Base-by-base conservation (phyloP, 2,329 filamentous ascomycete species). In the Mariannaea sp. region DNA sequence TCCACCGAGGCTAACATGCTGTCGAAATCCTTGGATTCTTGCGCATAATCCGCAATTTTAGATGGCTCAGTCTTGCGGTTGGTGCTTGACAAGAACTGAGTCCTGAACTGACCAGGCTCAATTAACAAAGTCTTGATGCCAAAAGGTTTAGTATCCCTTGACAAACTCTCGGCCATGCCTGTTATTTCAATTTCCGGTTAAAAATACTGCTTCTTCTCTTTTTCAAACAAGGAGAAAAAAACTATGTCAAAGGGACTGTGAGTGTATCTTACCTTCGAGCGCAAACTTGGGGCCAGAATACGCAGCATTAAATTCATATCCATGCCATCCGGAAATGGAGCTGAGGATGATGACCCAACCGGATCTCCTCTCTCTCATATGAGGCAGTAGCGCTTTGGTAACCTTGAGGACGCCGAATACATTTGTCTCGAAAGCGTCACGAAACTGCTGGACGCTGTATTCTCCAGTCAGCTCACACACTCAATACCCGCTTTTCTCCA, bases 21-120 rank as follows among this genome's bases (percentile, higher is more conserved):
- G n/a, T n/a, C n/a, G n/a, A n/a, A n/a, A n/a, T n/a, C 32, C 6
- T 16, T n/a, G 14, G 32, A 35, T 3, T 5, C n/a, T 4, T 59
- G 44, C 0, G 62, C 60, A 27, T 73, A 74, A 3, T 65, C 62
- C 0, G 60, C 38, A 1, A 67, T 33, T 1, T 64, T 56, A 1
- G 66, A 35, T 16, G 4, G 36, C 0, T 64, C 61, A 1, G 68
- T 64, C 9, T 71, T 62, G 13, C 59, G 64, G 12, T 72, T 61
- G 4, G 73, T 73, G 17, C 64, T 65, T 10, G 32, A 35, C 14
- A 79, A 72, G 0, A 75, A 70, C 0, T 66, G 65, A 0, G 76
- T 80, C 2, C 72, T 65, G 52, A 77, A 80, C 47, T 75, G 61
- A 1, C 64, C 64, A 8, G 64, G 76, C 42, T 77, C 75, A 3